phyloP scores from a whole-genome alignment of 148 eudicot genomes.

The Vaccinium macrocarpon region DNA sequence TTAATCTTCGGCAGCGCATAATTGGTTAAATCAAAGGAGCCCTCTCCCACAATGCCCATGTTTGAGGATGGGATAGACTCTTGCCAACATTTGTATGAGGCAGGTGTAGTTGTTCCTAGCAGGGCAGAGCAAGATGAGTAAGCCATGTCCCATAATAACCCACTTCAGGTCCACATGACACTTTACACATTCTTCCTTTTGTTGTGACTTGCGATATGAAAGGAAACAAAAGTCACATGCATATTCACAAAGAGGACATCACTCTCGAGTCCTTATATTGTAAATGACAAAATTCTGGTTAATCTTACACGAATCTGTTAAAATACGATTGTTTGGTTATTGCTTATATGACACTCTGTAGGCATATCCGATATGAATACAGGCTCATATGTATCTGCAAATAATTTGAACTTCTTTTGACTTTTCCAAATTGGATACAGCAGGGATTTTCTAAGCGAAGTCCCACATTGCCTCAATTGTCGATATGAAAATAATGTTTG shows the following conservation, averaged over 20 bases:
- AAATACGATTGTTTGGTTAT: background rate
- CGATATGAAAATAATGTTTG: background rate
- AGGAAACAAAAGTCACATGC: background rate
- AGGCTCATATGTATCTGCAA: background rate
- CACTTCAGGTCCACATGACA: background rate
- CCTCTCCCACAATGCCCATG: background rate
- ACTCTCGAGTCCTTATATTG: background rate
- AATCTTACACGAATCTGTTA: background rate
- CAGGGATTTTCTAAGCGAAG: background rate
- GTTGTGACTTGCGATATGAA: background rate
- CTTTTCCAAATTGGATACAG: background rate
- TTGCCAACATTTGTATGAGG: background rate
- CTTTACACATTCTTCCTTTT: slow-evolving; percentile 2
- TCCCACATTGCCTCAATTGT: background rate
- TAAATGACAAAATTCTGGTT: no score
- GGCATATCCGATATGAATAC: no score
- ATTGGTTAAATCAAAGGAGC: background rate
- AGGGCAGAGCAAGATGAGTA: background rate
- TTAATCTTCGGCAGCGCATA: background rate
- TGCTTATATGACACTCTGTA: no score
- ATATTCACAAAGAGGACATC: background rate
- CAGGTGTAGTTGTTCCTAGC: background rate
- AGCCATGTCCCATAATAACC: background rate
- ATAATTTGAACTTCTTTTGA: background rate
- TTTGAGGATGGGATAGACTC: background rate